Base-by-base conservation (phyloP, 176 grass and related monocot genomes). In the Alloteropsis semialata region DNA sequence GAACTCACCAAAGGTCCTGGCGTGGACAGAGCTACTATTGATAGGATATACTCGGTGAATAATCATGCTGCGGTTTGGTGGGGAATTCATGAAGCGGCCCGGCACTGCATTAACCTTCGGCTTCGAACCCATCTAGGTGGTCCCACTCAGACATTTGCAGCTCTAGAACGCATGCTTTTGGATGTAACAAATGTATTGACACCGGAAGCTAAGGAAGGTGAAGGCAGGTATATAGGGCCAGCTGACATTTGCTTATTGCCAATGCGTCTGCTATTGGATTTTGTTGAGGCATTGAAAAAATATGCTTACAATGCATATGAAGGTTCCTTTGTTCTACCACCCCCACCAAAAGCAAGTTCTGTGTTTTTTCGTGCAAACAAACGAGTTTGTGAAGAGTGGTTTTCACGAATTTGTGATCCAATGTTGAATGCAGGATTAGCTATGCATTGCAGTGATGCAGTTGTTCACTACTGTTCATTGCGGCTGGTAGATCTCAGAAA, bases 231-330 rank as follows among this genome's bases (percentile, higher is more conserved):
- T 82, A 86, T 92, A 81, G 88, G 88, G 43, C 71, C 88, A 84
- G 87, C 88, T 65, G 89, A 95, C 69, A 22, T 85, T 65, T 82
- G 84, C 76, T 69, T 98, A 67, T 88, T 98, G 79, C 92, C 95
- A 16, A 98, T 93, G 90, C 88, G 90, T 22, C 87, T 98, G 82
- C 85, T 98, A 64, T 74, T 98, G 48, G 95, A 95, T 86, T 98
- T 98, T 86, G 92, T 95, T 43, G 95, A 98, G 88, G 87, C 92
- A 62, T 88, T 98, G 72, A 98, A 98, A 61, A 98, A 95, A 88
- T 93, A 93, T 88, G 87, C 92, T 78, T 98, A 98, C 61, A 98
- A 98, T 84, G 95, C 95, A 5, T 98, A 98, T 88, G 95, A 95
- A 93, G 95, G 95, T 50, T 98, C 95, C 42, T 95, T 93, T 86